Base-by-base conservation (phyloP, 176 grass and related monocot genomes). In the Calamus simplicifolius region DNA sequence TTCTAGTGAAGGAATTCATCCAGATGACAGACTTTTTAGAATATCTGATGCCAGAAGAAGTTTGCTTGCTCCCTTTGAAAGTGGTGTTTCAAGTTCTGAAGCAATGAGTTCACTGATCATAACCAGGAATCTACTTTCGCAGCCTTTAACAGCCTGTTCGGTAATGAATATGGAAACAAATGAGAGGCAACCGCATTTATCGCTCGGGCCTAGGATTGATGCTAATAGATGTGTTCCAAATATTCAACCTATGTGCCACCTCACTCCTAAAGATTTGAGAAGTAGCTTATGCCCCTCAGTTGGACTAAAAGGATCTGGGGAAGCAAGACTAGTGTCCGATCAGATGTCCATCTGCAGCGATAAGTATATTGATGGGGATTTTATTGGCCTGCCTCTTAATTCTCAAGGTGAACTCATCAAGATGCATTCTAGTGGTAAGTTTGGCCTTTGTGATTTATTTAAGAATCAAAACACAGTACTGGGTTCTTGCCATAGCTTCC, bases 321-420 rank as follows among this genome's bases (percentile, higher is more conserved):
- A 50, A 48, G 51, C 54, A 57, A 74, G 56, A 63, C 52, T 54
- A 60, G 29, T 61, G 5, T n/a, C 64, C 26, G 69, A 77, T 49
- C 79, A 19, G 63, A 35, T 75, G 58, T 71, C 92, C 58, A 75
- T 74, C 66, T 59, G 31, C 48, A 76, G 50, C 66, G 80, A 61
- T 49, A 69, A 62, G 7, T 69, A 58, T 54, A 60, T 62, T 26
- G 6, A 58, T 5, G 78, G 80, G 19, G 81, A 79, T 38, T 97
- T 77, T 72, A 27, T 73, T 26, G 62, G 87, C 30, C 84, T 97
- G 76, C 87, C 84, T 75, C 75, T 97, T 59, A 97, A 97, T 76
- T 97, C 87, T 17, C 92, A 74, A 55, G 92, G 92, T 63, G 87
- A 97, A 65, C 85, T 91, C 0, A 56, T 97, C 59, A 90, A 85